These are phyloP conservation scores for Macaranga tanarius DNA, from an alignment of 441 rosid genomes.

Conservation along the genomic window DNA sequence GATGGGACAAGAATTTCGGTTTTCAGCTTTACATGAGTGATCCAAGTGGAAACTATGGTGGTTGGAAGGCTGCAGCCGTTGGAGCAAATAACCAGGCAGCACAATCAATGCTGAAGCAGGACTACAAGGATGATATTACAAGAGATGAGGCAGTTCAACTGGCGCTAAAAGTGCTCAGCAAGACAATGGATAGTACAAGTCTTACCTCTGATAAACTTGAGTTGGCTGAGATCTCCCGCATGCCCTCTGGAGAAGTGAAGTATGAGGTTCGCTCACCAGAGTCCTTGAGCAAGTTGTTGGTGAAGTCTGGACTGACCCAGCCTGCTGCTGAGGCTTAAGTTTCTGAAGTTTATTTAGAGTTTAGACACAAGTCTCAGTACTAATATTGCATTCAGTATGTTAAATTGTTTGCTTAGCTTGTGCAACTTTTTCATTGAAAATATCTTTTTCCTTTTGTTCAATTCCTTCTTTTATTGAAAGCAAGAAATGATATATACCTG, in stretches of 20 bases:
- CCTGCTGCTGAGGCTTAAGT: conserved; percentile 63
- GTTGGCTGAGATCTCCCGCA: conserved; percentile 69
- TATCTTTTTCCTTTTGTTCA: too few species aligned
- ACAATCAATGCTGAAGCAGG: conserved; percentile 92
- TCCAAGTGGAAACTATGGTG: conserved; percentile 93
- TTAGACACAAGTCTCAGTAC: not conserved
- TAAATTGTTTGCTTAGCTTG: not conserved
- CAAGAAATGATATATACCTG: too few species aligned
- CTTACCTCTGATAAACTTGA: conserved; percentile 90
- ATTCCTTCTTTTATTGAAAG: too few species aligned
- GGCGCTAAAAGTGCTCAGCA: conserved; percentile 80
- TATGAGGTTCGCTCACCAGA: conserved; percentile 78
- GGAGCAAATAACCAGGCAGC: conserved; percentile 99
- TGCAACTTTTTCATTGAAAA: too few species aligned
- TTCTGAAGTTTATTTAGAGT: too few species aligned
- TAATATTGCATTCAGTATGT: not conserved
- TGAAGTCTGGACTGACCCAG: conserved; percentile 71
- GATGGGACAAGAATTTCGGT: conserved; percentile 91
- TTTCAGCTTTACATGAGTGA: conserved; percentile 94
- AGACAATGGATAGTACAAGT: conserved; percentile 96
- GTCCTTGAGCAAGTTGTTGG: conserved; percentile 69
- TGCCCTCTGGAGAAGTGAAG: conserved; percentile 74
- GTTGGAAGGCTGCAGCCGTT: conserved; percentile 95
- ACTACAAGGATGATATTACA: conserved; percentile 78
- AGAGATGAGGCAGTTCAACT: conserved; percentile 89